Evolutionary conservation across 495 filamentous ascomycete species (phyloP), one percentile per base, ranked within the genome.

Genomic region (Penicillium mononematosum): DNA sequence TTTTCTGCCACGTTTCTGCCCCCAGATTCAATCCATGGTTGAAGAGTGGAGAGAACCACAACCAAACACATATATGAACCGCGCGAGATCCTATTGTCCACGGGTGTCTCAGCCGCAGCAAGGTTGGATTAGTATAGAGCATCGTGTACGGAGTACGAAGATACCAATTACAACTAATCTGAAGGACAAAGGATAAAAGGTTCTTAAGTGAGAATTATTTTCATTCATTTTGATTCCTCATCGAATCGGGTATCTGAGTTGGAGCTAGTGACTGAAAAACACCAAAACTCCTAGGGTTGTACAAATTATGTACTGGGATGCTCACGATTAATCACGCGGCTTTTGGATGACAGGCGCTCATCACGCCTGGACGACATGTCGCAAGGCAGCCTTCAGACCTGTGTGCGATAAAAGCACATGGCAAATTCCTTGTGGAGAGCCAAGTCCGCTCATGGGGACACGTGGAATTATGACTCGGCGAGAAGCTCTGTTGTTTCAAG

Each of bases 401-500:
- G 24, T 39, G 50, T 38, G 36, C 45, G n/a, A 25, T 42, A 19
- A n/a, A 41, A 52, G 12, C 36, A 52, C 16, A 42, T 41, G 36
- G 11, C 47, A 10, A 32, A 38, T 34, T 12, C 45, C 27, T 12
- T 45, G 45, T 43, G 17, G 27, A 14, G 42, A 55, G 52, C 43
- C 36, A 55, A 49, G 20, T 32, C 29, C 29, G 38, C 20, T 22
- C n/a, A 36, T 17, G 45, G 12, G 20, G 31, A 45, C 3, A 29
- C 39, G 29, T 27, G 25, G 50, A 29, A 11, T 14, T 11, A 44
- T 43, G 34, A 50, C 34, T 45, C 53, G 39, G 49, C 49, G 32
- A 22, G 16, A 31, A 24, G 55, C 59, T 63, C 57, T 60, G 34
- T 20, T 64, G 12, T 55, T 59, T 41, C 61, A 58, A 59, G 43